These are phyloP conservation scores for Parathielavia appendiculata DNA, from an alignment of 495 filamentous ascomycete species.

Conservation along the genomic window DNA sequence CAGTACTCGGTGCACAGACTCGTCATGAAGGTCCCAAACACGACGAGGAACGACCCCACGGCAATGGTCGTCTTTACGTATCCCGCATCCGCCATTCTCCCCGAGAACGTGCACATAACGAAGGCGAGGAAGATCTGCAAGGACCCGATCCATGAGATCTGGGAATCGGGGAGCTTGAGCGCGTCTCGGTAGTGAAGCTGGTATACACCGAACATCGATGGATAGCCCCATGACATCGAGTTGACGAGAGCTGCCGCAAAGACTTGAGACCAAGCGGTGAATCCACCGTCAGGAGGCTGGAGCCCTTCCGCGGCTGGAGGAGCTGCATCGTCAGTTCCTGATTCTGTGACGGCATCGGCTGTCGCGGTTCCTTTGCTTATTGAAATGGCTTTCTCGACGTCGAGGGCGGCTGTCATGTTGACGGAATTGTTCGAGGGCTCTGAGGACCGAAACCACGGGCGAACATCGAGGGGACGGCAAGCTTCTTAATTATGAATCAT, in stretches of 20 bases:
- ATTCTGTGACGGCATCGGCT: not conserved
- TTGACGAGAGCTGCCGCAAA: constrained; percentile 38
- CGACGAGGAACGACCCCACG: constrained; percentile 33
- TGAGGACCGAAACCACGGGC: not conserved
- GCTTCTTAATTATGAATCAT: not conserved
- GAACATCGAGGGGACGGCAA: not conserved
- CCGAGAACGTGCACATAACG: constrained; percentile 36
- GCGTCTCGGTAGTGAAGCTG: constrained; percentile 46
- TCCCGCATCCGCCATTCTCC: constrained; percentile 41
- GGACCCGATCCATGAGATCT: constrained; percentile 46
- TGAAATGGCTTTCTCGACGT: constrained; percentile 13
- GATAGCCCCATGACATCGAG: constrained; percentile 41
- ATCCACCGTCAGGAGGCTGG: constrained; percentile 38
- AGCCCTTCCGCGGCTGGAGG: constrained; percentile 14
- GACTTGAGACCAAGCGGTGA: constrained; percentile 42
- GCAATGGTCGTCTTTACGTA: constrained; percentile 35
- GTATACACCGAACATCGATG: constrained; percentile 42
- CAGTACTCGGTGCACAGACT: constrained; percentile 39
- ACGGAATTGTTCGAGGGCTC: not conserved
- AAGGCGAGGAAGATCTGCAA: constrained; percentile 43
- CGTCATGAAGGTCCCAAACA: constrained; percentile 42
- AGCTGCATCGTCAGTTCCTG: not conserved
- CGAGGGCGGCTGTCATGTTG: constrained; percentile 6
- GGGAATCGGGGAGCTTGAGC: constrained; percentile 35
- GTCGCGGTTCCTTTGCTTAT: not conserved